phyloP scores from a whole-genome alignment of 2,329 filamentous ascomycete species.

The Rhynchosporium agropyri region DNA sequence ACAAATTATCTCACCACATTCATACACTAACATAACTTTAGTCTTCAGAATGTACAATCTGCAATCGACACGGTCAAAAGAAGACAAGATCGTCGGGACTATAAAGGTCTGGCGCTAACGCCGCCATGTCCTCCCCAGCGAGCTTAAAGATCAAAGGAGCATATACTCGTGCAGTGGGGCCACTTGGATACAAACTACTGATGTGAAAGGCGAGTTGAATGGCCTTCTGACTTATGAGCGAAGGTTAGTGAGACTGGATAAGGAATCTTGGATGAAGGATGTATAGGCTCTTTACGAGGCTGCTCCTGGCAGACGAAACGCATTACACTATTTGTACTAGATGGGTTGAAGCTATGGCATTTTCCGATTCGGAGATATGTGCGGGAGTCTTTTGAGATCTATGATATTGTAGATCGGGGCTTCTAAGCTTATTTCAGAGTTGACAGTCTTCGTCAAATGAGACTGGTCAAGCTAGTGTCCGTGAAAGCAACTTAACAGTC shows the following conservation, averaged over 20 bases:
- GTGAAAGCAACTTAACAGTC: too few species aligned
- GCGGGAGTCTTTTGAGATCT: too few species aligned
- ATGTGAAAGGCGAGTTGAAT: constrained; percentile 76
- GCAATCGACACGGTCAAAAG: constrained; percentile 66
- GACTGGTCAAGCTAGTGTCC: too few species aligned
- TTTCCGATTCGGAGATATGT: too few species aligned
- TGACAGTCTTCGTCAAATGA: too few species aligned
- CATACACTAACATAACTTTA: constrained; percentile 35
- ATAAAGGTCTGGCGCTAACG: constrained; percentile 66
- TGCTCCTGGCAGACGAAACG: constrained; percentile 1
- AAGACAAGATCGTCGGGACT: constrained; percentile 65
- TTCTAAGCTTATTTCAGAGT: too few species aligned
- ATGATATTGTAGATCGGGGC: too few species aligned
- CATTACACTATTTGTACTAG: too few species aligned
- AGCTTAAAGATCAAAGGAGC: constrained; percentile 53
- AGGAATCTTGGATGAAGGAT: constrained; percentile 50
- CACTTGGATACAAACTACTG: constrained; percentile 74
- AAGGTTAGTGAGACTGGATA: constrained; percentile 58
- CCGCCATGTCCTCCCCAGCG: constrained; percentile 53
- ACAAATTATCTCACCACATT: background rate
- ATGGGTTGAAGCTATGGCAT: too few species aligned
- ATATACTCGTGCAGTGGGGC: constrained; percentile 61
- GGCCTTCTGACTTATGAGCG: constrained; percentile 72
- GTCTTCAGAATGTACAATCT: constrained; percentile 64
- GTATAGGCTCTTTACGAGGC: constrained; percentile 63